Evolutionary conservation across 164 flowering plant genomes (phyloP).

Genomic region (Vitis riparia): DNA sequence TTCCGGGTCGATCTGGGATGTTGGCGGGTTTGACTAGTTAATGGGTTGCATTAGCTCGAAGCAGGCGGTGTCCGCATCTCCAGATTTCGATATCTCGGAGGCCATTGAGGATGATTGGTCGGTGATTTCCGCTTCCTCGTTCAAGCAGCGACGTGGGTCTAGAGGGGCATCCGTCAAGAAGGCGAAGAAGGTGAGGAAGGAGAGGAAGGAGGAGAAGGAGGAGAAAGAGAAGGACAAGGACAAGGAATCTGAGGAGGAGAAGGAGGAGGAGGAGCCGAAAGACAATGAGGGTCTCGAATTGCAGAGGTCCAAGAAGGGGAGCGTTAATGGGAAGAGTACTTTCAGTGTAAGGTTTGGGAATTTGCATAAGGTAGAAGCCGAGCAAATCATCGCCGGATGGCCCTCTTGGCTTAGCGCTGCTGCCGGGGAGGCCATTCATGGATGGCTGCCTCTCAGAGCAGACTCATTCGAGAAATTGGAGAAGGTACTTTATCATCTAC

Average conservation of each 20-base stretch:
- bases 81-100: conserved; percentile 35
- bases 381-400: conserved; percentile 85
- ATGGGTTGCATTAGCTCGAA: conserved; percentile 73
- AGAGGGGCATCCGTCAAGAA: conserved; percentile 15
- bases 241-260: neutral
- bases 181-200: neutral
- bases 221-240: conserved; percentile 17
- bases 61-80: conserved; percentile 36
- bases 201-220: conserved; percentile 1
- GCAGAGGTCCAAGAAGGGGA: conserved; percentile 33
- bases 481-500: conserved; percentile 47
- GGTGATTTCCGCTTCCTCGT: conserved; percentile 19
- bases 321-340: conserved; percentile 26
- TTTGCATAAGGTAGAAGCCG: conserved; percentile 55
- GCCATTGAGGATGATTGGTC: conserved; percentile 21
- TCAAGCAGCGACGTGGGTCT: conserved; percentile 14
- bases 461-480: conserved; percentile 78
- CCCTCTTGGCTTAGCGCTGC: conserved; percentile 81
- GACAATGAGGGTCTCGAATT: conserved; percentile 14
- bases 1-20: conserved; percentile 20
- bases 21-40: conserved; percentile 1
- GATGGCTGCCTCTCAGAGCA: conserved; percentile 78
- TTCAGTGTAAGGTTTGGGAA: conserved; percentile 52
- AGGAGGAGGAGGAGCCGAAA: conserved; percentile 18
- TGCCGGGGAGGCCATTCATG: conserved; percentile 80